Base-by-base conservation (phyloP, 495 filamentous ascomycete genomes). In the Hypomontagnella submonticulosa region DNA sequence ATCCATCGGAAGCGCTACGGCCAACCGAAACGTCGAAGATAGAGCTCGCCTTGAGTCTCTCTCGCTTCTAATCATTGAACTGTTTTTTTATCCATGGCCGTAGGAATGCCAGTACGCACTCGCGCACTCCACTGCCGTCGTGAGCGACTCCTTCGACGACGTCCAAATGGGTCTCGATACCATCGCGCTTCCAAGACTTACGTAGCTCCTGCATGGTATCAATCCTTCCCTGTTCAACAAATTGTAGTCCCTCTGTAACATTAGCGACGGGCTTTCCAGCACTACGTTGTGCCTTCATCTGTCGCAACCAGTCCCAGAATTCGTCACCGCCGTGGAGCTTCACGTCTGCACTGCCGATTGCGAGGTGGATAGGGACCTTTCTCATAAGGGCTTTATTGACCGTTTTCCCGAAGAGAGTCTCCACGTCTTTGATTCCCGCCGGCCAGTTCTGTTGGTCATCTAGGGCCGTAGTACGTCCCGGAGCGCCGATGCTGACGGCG, bases 401-500 rank as follows among this genome's bases (percentile, higher is more conserved):
- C 4, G 23, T 20, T 1, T 23, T 50, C 12, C 57, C 58, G 51
- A 75, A 74, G 15, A 74, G 15, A 1, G 32, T 30, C 18, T 67
- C 40, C 11, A 65, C 58, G 42, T 74, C 58, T 40, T 66, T 68
- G 20, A 69, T 61, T 4, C 71, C 71, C 0, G 13, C 33, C 1
- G 71, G 71, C 69, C 69, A 75, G 23, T 61, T 44, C 34, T 32
- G 33, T 9, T 56, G 18, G 1, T 68, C 50, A 40, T 72, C 63
- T 3, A 72, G 51, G 4, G 27, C 19, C 19, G 71, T 74, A 27
- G 58, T 38, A 13, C 57, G 41, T 0, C 71, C 71, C 27, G 71
- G 73, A n/a, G 71, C 69, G 27, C 71, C 73, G 18, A 74, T 20
- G 36, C 66, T 74, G 4, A 64, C 61, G 23, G 66, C 66, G 13